A percentile compares a stretch with the other conserved stretches of the same genome.
Evolutionary conservation across 495 filamentous ascomycete genomes (phyloP).

Genomic region (Evansstolkia leycettana): DNA sequence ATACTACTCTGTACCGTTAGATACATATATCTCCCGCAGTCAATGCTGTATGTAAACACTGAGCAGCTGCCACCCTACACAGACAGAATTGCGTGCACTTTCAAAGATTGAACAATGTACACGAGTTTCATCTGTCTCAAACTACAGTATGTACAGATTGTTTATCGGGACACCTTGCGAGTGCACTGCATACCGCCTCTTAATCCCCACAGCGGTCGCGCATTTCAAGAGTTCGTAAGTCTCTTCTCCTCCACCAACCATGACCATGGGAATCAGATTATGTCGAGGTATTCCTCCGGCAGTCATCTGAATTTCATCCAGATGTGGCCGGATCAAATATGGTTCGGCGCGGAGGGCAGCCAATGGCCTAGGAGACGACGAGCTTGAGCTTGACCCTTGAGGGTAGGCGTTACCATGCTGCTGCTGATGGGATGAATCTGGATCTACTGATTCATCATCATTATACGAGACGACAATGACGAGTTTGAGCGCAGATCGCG

Average conservation of each 20-base stretch:
- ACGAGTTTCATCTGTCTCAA: too few species aligned
- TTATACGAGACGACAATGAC: constrained; percentile 71
- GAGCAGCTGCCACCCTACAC: too few species aligned
- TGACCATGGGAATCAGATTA: constrained; percentile 67
- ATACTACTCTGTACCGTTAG: too few species aligned
- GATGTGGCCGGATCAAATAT: constrained; percentile 52
- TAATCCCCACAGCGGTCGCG: constrained; percentile 54
- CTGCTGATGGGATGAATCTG: neutral
- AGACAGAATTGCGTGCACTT: too few species aligned
- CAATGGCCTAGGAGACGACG: constrained; percentile 2
- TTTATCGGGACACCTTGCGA: constrained; percentile 69
- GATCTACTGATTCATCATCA: constrained; percentile 6
- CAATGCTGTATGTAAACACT: too few species aligned
- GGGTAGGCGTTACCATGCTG: neutral
- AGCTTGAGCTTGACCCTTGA: neutral
- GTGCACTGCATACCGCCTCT: constrained; percentile 65
- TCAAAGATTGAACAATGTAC: too few species aligned
- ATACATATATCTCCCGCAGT: too few species aligned
- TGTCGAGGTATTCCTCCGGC: constrained; percentile 59
- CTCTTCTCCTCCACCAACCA: constrained; percentile 67
- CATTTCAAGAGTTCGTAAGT: constrained; percentile 49
- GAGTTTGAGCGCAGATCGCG: constrained; percentile 50
- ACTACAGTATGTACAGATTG: constrained; percentile 64
- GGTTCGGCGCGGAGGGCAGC: constrained; percentile 30
- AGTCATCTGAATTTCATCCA: constrained; percentile 66